Percentiles rank a stretch among this genome's conserved stretches.
Conservation (phyloP, 768 basidiomycete species). For the Nidularia sp. region DNA sequence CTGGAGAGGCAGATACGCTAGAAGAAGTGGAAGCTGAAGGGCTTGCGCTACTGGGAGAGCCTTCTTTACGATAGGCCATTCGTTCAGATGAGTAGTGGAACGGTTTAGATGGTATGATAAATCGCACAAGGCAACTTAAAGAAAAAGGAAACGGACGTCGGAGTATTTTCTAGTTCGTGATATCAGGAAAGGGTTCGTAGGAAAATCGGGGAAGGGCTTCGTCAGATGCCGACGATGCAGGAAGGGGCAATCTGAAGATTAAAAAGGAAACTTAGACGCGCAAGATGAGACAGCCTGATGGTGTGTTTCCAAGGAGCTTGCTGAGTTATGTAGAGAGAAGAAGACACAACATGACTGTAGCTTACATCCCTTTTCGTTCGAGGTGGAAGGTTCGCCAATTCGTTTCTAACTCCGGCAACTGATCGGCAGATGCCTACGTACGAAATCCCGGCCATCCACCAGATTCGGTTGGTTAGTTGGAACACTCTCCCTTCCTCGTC, state of each 20-base stretch:
- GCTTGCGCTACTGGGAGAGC: slow-evolving; percentile 45
- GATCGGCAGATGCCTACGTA: slow-evolving; percentile 31
- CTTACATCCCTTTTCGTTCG: slow-evolving; percentile 15
- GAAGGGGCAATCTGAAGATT: slow-evolving; percentile 22
- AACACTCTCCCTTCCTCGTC: slow-evolving; percentile 28
- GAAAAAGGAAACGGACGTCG: slow-evolving; percentile 28
- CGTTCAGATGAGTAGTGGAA: slow-evolving; percentile 12
- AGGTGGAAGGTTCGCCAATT: slow-evolving; percentile 14
- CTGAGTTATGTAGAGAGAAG: slow-evolving; percentile 23
- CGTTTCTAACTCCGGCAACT: slow-evolving; percentile 18
- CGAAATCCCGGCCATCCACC: slow-evolving; percentile 13
- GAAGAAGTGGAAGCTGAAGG: slow-evolving; percentile 45
- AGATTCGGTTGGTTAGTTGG: slow-evolving; percentile 8
- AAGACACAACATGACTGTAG: slow-evolving; percentile 19
- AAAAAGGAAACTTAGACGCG: slow-evolving; percentile 26
- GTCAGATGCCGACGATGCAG: slow-evolving; percentile 25
- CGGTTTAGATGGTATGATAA: slow-evolving; percentile 18
- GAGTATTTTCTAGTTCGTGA: slow-evolving; percentile 30
- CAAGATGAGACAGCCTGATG: slow-evolving; percentile 32
- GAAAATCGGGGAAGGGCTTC: slow-evolving; percentile 26
- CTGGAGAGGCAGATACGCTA: slow-evolving; percentile 41
- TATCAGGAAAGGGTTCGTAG: slow-evolving; percentile 26
- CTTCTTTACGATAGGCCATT: slow-evolving; percentile 50
- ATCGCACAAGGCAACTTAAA: slow-evolving; percentile 14
- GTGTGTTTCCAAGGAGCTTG: slow-evolving; percentile 41